Evolutionary conservation across 2,329 filamentous ascomycete genomes (phyloP).

Genomic region (Paecilomyces variotii): DNA sequence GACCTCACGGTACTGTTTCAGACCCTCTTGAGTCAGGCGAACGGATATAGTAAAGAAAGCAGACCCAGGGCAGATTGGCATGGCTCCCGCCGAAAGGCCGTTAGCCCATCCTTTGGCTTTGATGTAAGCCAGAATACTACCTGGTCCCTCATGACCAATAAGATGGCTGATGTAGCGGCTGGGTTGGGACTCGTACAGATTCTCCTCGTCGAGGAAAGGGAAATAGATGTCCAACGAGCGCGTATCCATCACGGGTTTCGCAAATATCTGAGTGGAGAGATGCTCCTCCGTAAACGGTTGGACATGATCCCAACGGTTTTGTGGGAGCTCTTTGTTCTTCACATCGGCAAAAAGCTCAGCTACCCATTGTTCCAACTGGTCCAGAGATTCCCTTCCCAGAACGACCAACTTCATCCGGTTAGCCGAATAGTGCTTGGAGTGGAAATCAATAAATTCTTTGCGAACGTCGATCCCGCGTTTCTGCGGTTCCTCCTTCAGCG

Average conservation of each 20-base stretch:
- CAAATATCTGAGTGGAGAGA: slow-evolving; percentile 66
- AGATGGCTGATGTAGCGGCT: slow-evolving; percentile 81
- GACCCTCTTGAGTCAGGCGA: slow-evolving; percentile 73
- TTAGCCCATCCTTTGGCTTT: slow-evolving; percentile 89
- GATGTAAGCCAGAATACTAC: slow-evolving; percentile 82
- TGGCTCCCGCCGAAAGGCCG: slow-evolving; percentile 67
- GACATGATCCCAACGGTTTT: slow-evolving; percentile 59
- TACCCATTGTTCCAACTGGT: slow-evolving; percentile 77
- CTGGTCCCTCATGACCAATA: slow-evolving; percentile 86
- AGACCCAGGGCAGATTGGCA: slow-evolving; percentile 69
- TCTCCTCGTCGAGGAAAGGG: slow-evolving; percentile 76
- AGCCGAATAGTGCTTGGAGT: slow-evolving; percentile 81
- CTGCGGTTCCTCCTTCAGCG: slow-evolving; percentile 74
- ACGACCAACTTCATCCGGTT: slow-evolving; percentile 91
- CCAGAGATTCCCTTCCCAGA: slow-evolving; percentile 70
- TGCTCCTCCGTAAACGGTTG: slow-evolving; percentile 53
- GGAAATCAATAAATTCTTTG: slow-evolving; percentile 87
- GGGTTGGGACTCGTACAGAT: slow-evolving; percentile 70
- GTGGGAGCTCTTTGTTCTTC: slow-evolving; percentile 69
- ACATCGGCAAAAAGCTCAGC: slow-evolving; percentile 74
- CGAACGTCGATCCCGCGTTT: slow-evolving; percentile 73
- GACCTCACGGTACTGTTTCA: slow-evolving; percentile 74
- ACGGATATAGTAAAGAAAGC: slow-evolving; percentile 74
- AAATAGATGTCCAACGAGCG: slow-evolving; percentile 74
- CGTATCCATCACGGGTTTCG: slow-evolving; percentile 85